Evolutionary conservation across 192 early-diverging fungal genomes (phyloP).

Genomic region (Umbelopsis ramanniana): DNA sequence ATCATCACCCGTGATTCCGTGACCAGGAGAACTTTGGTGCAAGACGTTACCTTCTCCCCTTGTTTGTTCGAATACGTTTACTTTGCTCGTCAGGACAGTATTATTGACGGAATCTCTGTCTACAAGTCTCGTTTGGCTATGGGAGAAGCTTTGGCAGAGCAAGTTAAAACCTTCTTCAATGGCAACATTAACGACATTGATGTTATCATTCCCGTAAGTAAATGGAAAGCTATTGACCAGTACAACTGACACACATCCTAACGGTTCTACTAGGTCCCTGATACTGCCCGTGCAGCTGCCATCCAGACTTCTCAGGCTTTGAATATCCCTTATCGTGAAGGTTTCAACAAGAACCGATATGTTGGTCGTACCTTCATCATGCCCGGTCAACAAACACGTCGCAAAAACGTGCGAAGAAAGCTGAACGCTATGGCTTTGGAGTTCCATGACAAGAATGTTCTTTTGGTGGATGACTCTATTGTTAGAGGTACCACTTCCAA

Average conservation of each 20-base stretch:
- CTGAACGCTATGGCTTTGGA: conserved; percentile 98
- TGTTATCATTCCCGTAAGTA: conserved; percentile 94
- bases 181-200: conserved; percentile 83
- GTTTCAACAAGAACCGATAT: conserved; percentile 99
- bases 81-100: conserved; percentile 98
- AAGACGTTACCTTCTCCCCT: conserved; percentile 67
- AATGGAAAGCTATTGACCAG: not conserved
- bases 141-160: conserved; percentile 93
- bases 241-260: not conserved
- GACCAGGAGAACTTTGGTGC: conserved; percentile 65
- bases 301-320: conserved; percentile 91
- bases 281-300: conserved; percentile 94
- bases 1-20: conserved; percentile 87
- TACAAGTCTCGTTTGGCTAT: conserved; percentile 97
- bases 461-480: conserved; percentile 99
- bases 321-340: conserved; percentile 94
- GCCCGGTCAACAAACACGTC: conserved; percentile 89
- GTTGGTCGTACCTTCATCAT: conserved; percentile 99
- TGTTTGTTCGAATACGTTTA: conserved; percentile 99
- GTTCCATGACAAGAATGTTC: conserved; percentile 94
- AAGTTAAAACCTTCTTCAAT: conserved; percentile 77
- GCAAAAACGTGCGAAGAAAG: conserved; percentile 94
- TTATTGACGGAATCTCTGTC: conserved; percentile 98
- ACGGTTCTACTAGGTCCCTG: conserved; percentile 70
- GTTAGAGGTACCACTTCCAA: conserved; percentile 99